Conservation (phyloP, 768 basidiomycete species). For the Lactifluus hygrophoroides region DNA sequence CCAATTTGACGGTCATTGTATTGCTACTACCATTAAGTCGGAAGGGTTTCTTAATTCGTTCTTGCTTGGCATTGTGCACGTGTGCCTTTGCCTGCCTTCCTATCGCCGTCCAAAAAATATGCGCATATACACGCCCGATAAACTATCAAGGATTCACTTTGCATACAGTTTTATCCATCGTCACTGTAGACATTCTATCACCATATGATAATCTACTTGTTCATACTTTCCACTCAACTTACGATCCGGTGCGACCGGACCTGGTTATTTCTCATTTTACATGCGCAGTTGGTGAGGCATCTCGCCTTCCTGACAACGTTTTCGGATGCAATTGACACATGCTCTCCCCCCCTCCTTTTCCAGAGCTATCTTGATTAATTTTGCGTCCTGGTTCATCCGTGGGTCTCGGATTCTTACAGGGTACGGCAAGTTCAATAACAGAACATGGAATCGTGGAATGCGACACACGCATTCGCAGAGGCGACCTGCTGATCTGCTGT, state of each 20-base stretch:
- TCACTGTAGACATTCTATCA: conserved; percentile 1
- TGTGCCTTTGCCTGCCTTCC: not conserved
- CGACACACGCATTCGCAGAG: too few species aligned
- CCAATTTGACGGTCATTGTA: not conserved
- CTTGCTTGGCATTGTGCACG: not conserved
- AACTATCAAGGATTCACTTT: not conserved
- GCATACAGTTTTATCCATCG: conserved; percentile 5
- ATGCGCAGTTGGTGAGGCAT: not conserved
- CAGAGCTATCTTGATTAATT: not conserved
- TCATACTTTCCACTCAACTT: not conserved
- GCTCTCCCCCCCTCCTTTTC: not conserved
- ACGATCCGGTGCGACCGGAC: not conserved
- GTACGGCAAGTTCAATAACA: not conserved
- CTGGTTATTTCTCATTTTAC: not conserved
- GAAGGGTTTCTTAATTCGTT: conserved; percentile 1
- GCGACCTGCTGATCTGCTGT: not conserved
- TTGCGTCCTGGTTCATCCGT: too few species aligned
- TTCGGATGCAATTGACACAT: not conserved
- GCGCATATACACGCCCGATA: conserved; percentile 4
- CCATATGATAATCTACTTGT: conserved; percentile 14
- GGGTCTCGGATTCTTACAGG: too few species aligned
- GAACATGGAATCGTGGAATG: too few species aligned
- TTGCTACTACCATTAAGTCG: not conserved
- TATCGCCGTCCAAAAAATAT: not conserved
- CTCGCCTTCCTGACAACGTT: not conserved